A percentile compares a stretch with the other conserved stretches of the same genome.
Evolutionary conservation across 768 basidiomycete species (phyloP).

Genomic region (Amanita rimosa): DNA sequence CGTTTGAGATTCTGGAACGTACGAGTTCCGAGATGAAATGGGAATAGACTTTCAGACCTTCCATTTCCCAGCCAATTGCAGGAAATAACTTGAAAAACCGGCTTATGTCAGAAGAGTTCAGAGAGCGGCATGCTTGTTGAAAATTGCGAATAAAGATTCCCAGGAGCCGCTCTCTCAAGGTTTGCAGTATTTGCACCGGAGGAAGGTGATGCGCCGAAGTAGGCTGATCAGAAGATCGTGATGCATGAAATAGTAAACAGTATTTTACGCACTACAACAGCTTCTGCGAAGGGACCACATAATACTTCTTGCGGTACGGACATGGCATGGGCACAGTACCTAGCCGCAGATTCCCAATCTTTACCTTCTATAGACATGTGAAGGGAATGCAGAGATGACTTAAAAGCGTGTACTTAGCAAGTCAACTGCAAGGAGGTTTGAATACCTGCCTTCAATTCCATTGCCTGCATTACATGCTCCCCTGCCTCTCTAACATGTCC

Average conservation of each 20-base stretch:
- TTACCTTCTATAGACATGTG: constrained; percentile 73
- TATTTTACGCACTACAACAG: constrained; percentile 60
- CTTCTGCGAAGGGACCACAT: constrained; percentile 76
- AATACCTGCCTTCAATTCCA: constrained; percentile 78
- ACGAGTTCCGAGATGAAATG: constrained; percentile 90
- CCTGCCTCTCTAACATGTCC: constrained; percentile 76
- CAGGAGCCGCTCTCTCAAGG: constrained; percentile 65
- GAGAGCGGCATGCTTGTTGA: constrained; percentile 63
- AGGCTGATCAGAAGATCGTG: constrained; percentile 42
- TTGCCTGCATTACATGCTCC: constrained; percentile 87
- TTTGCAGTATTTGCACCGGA: constrained; percentile 72
- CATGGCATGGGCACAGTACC: constrained; percentile 89
- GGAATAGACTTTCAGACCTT: constrained; percentile 88
- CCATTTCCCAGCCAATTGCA: constrained; percentile 84
- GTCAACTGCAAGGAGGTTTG: not conserved
- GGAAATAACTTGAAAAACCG: constrained; percentile 98
- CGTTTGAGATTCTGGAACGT: constrained; percentile 50
- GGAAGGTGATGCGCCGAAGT: constrained; percentile 81
- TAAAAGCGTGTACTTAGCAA: constrained; percentile 5
- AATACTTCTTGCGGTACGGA: constrained; percentile 68
- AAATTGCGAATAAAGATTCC: constrained; percentile 74
- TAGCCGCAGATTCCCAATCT: constrained; percentile 94
- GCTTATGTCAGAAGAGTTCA: constrained; percentile 80
- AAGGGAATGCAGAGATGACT: constrained; percentile 30
- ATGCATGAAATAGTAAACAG: not conserved